Percentiles rank a stretch among this genome's conserved stretches.
phyloP scores from a whole-genome alignment of 1,284 basidiomycete species.

The Cutaneotrichosporon daszewskae region DNA sequence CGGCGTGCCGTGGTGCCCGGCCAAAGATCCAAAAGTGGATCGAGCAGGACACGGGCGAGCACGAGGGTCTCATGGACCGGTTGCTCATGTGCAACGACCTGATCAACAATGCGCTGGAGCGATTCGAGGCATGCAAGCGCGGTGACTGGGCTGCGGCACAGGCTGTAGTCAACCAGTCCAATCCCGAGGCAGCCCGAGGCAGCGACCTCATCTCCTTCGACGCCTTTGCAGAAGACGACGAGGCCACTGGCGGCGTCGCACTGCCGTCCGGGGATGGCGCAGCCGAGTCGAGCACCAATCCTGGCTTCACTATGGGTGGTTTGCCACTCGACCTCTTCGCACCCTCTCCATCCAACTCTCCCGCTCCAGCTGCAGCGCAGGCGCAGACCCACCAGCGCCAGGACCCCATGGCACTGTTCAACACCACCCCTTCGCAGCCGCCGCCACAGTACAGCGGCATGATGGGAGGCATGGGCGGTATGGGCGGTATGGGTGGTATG shows the following conservation, averaged over 20 bases:
- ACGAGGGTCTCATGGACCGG: conserved; percentile 84
- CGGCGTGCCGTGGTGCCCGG: conserved; percentile 72
- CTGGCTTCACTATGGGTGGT: conserved; percentile 36
- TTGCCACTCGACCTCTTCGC: conserved; percentile 48
- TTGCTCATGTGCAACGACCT: conserved; percentile 95
- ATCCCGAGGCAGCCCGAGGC: background rate
- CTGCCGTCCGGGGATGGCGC: conserved; percentile 29
- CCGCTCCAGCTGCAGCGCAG: conserved; percentile 11
- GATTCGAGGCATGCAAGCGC: conserved; percentile 85
- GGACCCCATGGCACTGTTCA: conserved; percentile 47
- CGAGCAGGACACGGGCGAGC: conserved; percentile 68
- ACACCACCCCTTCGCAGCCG: conserved; percentile 21
- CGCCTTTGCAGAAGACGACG: conserved; percentile 44
- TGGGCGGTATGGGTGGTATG: conserved; percentile 6
- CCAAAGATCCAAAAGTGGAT: conserved; percentile 99
- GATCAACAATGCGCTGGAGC: conserved; percentile 83
- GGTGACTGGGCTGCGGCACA: conserved; percentile 62
- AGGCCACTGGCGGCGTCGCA: conserved; percentile 30
- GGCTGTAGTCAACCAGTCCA: conserved; percentile 2
- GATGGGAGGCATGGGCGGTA: conserved; percentile 5
- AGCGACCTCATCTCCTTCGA: conserved; percentile 48
- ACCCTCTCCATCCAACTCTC: conserved; percentile 33
- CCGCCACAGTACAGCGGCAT: too few relatives aligned
- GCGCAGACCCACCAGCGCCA: conserved; percentile 18
- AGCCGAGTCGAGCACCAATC: conserved; percentile 18